phyloP scores from a whole-genome alignment of 2,329 filamentous ascomycete species.

The Eurotiales sp. region DNA sequence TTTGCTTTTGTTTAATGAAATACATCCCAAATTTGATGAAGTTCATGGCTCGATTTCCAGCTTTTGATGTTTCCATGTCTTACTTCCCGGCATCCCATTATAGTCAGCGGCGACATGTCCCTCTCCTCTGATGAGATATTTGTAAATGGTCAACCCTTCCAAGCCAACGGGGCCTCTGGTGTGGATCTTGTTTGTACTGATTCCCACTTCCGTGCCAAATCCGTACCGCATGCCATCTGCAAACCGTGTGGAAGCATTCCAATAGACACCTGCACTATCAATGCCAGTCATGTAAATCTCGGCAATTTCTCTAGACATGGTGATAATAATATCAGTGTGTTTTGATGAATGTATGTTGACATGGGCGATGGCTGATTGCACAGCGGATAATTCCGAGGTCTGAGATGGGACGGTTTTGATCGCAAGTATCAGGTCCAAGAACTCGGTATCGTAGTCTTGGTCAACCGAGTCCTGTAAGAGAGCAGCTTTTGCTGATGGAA shows the following conservation, averaged over 20 bases:
- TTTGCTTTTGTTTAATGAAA: constrained; percentile 12
- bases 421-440: constrained; percentile 77
- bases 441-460: constrained; percentile 81
- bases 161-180: constrained; percentile 87
- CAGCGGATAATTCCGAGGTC: constrained; percentile 39
- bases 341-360: constrained; percentile 91
- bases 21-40: constrained; percentile 9
- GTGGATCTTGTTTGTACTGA: constrained; percentile 98
- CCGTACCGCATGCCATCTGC: constrained; percentile 96
- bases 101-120: constrained; percentile 82
- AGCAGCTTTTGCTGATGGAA: constrained; percentile 42
- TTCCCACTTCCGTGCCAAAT: constrained; percentile 96
- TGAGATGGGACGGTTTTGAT: constrained; percentile 67
- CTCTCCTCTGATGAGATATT: constrained; percentile 81
- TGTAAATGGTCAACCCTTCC: constrained; percentile 94
- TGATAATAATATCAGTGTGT: constrained; percentile 91
- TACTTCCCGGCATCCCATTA: constrained; percentile 49
- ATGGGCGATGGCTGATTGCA: constrained; percentile 70
- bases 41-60: constrained; percentile 29
- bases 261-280: constrained; percentile 90
- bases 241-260: constrained; percentile 93
- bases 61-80: constrained; percentile 54
- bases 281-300: constrained; percentile 79
- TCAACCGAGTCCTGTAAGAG: constrained; percentile 63
- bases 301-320: constrained; percentile 62